Base-by-base conservation (phyloP, 306 rosid species). In the Lithocarpus polystachyus region DNA sequence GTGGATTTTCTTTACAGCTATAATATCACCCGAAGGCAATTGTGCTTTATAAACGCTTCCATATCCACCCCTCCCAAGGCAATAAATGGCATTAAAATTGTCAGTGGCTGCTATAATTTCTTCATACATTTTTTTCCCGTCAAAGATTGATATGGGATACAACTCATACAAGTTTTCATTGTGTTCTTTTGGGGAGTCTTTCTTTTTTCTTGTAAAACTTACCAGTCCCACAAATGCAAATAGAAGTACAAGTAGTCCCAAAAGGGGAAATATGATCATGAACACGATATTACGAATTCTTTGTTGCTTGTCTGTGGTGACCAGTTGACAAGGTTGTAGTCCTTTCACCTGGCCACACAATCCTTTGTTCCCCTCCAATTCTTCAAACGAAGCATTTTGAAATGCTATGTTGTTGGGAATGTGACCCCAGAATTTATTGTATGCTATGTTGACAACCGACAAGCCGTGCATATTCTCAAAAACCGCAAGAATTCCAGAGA, bases 31-130 rank as follows among this genome's bases (percentile, higher is more conserved):
- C 14, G 48, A 60, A 6, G 33, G 74, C 54, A 73, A 26, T 33
- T 56, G 28, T 40, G 56, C 84, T 23, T 28, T 84, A 31, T 84
- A 84, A 2, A 80, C 84, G 14, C 54, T 72, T 56, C 84, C 82
- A 68, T 17, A 67, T 67, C 82, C 87, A 17, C 84, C 87, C 3
- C 13, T 54, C 33, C 87, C 82, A 54, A 84, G 59, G 77, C 84
- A 80, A 69, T 65, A 76, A 5, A 3, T 52, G 37, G 59, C 56
- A 24, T 80, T 73, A 40, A 84, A 84, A 71, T 33, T 54, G 40
- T 67, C 11, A 2, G 84, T 84, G 31, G 87, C 79, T 12, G 55
- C 43, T 11, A 84, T 61, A 40, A 77, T 84, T 35, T 84, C 82
- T 9, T 17, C 19, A 17, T 76, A 84, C 76, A 19, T 14, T 11